A percentile compares a stretch with the other conserved stretches of the same genome.
Conservation (phyloP, 164 flowering plant species). For the Kalanchoe fedtschenkoi region DNA sequence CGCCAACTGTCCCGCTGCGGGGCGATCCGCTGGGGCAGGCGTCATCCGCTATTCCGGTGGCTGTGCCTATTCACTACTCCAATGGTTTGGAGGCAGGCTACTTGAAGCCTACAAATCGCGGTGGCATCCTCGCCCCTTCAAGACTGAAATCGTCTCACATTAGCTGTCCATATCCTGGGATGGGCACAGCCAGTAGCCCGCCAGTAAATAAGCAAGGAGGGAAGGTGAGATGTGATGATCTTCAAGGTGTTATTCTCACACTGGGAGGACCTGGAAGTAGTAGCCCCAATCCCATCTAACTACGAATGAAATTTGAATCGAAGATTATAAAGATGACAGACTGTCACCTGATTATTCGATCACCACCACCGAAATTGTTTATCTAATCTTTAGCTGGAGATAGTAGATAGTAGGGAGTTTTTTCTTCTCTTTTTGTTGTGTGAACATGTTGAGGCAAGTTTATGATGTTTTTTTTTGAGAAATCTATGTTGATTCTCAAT, state of each 20-base stretch:
- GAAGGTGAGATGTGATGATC: constrained; percentile 60
- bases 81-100: constrained; percentile 9
- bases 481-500: too few relatives aligned
- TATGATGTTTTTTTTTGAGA: too few relatives aligned
- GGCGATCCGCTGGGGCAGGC: constrained; percentile 15
- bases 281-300: constrained; percentile 16
- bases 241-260: constrained; percentile 70
- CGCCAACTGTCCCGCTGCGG: constrained; percentile 30
- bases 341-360: too few relatives aligned
- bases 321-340: too few relatives aligned
- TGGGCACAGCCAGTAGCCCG: constrained; percentile 16
- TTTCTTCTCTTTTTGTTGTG: too few relatives aligned
- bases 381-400: too few relatives aligned
- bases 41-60: constrained; percentile 10
- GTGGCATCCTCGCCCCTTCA: too few relatives aligned
- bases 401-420: too few relatives aligned
- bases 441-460: too few relatives aligned
- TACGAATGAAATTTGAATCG: too few relatives aligned
- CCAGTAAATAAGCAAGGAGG: constrained; percentile 12
- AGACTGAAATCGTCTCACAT: constrained; percentile 16
- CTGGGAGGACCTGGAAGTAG: constrained; percentile 69
- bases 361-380: not conserved
- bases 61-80: constrained; percentile 19
- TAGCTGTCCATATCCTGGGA: constrained; percentile 19
- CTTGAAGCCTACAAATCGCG: constrained; percentile 19